phyloP scores from a whole-genome alignment of 306 rosid species.

The Datisca glomerata region DNA sequence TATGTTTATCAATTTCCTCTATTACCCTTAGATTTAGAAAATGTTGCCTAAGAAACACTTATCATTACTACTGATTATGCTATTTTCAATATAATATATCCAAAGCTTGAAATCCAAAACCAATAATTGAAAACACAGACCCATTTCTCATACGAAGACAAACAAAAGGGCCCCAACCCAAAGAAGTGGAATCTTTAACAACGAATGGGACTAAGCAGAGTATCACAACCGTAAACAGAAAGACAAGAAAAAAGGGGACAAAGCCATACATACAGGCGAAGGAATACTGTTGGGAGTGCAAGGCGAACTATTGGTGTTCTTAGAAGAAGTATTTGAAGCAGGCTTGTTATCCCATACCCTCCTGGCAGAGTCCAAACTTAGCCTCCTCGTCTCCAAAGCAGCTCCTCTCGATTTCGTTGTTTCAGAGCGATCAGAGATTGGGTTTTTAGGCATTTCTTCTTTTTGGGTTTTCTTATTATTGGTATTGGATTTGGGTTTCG shows the following conservation, averaged over 20 bases:
- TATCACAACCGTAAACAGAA: neutral
- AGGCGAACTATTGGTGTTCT: constrained; percentile 9
- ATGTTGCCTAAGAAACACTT: no score
- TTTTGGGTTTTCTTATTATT: neutral
- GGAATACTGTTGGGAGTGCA: constrained; percentile 20
- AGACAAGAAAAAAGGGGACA: no score
- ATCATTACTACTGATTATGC: no score
- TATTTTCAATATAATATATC: no score
- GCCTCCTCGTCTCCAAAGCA: constrained; percentile 27
- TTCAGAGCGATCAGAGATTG: neutral
- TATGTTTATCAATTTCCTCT: no score
- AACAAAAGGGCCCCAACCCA: no score
- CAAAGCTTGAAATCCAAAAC: no score
- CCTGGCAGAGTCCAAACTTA: constrained; percentile 63
- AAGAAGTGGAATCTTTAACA: no score
- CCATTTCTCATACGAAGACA: no score
- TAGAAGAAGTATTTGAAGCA: constrained; percentile 1
- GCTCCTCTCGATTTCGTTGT: neutral
- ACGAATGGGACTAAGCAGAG: neutral
- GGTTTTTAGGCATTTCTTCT: neutral
- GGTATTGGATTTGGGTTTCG: neutral
- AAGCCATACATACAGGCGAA: constrained; percentile 5
- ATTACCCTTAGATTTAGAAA: no score
- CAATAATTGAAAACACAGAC: no score
- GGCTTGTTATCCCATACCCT: constrained; percentile 39